Evolutionary conservation across 2,329 filamentous ascomycete species (phyloP).

Genomic region (Elsinoe ampelina): DNA sequence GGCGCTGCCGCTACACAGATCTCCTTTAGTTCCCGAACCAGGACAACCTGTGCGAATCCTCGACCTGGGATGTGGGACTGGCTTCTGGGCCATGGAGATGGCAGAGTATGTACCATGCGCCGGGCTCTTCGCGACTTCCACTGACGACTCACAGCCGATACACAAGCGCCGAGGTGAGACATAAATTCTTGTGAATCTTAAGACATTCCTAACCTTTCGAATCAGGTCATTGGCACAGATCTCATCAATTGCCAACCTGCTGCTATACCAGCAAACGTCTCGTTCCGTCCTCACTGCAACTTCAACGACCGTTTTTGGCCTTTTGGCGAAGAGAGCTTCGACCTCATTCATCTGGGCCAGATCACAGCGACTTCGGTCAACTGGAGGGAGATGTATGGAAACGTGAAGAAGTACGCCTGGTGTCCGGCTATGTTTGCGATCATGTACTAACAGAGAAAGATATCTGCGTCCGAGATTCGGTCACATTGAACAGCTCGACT

Average conservation of each 20-base stretch:
- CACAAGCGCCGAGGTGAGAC: constrained; percentile 42
- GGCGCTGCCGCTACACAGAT: constrained; percentile 13
- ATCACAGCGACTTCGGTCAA: constrained; percentile 66
- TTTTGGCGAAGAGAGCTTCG: constrained; percentile 58
- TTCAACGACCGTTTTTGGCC: constrained; percentile 74
- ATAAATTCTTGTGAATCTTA: neutral
- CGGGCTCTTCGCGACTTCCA: constrained; percentile 9
- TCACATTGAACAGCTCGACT: constrained; percentile 77
- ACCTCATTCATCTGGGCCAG: constrained; percentile 76
- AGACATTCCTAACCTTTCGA: constrained; percentile 7
- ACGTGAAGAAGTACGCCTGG: constrained; percentile 51
- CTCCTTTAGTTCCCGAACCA: constrained; percentile 11
- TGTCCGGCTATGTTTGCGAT: neutral
- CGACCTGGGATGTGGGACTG: constrained; percentile 73
- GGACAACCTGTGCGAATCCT: constrained; percentile 41
- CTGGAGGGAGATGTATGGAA: constrained; percentile 66
- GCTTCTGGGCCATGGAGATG: constrained; percentile 85
- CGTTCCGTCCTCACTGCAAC: constrained; percentile 61
- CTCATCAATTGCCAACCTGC: constrained; percentile 48
- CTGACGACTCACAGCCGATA: constrained; percentile 35
- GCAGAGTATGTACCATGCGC: constrained; percentile 51
- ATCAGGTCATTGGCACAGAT: constrained; percentile 50
- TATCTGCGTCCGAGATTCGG: constrained; percentile 70
- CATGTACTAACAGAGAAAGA: constrained; percentile 38
- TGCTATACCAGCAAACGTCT: constrained; percentile 52